Evolutionary conservation across 148 eudicot species (phyloP).

Genomic region (Chenopodium album): DNA sequence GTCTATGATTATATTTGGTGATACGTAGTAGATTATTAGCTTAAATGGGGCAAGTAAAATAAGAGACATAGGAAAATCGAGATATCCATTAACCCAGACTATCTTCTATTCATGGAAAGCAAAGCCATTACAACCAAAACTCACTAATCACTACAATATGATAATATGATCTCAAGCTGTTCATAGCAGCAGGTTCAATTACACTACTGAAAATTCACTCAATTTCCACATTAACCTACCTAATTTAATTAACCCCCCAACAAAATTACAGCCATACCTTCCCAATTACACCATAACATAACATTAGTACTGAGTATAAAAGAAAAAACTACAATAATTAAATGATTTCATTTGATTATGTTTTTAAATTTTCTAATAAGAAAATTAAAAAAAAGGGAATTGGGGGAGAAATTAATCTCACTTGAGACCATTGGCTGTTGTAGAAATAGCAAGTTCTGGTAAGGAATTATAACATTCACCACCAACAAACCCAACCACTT

Average conservation of each 20-base stretch:
- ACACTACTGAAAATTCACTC: neutral
- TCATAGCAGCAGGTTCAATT: constrained; percentile 2
- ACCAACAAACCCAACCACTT: constrained; percentile 30
- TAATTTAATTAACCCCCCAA: neutral
- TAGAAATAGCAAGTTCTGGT: constrained; percentile 71
- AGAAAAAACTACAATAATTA: no score
- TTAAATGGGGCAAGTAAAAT: neutral
- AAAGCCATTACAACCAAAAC: constrained; percentile 3
- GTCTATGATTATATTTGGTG: no score
- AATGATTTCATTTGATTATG: neutral
- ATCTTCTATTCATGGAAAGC: neutral
- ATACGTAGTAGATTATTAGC: neutral
- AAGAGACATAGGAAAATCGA: no score
- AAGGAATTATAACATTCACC: constrained; percentile 40
- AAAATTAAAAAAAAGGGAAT: neutral
- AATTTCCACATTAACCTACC: neutral
- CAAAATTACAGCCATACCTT: constrained; percentile 11
- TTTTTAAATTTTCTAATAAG: no score
- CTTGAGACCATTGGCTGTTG: constrained; percentile 44
- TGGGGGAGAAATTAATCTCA: constrained; percentile 6
- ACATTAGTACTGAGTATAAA: neutral
- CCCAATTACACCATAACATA: neutral
- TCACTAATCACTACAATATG: neutral
- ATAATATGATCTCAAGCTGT: neutral
- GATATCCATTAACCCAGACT: neutral